phyloP scores from a whole-genome alignment of 2,329 filamentous ascomycete genomes.

The Hypoxylon sp. region DNA sequence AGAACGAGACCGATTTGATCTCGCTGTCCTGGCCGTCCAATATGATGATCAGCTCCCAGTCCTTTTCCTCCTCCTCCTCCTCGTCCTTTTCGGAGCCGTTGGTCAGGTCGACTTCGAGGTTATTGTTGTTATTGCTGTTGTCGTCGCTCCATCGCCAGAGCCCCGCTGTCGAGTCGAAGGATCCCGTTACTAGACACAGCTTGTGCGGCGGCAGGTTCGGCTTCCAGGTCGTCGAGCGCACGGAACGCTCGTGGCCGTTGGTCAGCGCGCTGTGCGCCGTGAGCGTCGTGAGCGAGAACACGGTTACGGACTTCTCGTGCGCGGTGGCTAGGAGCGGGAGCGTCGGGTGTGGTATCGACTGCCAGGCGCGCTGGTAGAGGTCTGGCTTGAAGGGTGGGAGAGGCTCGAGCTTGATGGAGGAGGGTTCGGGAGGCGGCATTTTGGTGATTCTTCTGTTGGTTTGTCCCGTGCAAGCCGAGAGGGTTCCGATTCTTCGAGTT shows the following conservation, averaged over 20 bases:
- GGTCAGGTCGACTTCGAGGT: conserved; percentile 56
- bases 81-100: conserved; percentile 44
- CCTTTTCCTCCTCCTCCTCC: conserved; percentile 71
- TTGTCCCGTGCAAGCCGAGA: no score
- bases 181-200: conserved; percentile 87
- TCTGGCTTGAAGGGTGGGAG: conserved; percentile 63
- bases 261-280: conserved; percentile 80
- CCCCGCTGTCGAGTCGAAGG: conserved; percentile 92
- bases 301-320: conserved; percentile 84
- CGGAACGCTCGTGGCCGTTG: conserved; percentile 88
- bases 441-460: no score
- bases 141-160: conserved; percentile 74
- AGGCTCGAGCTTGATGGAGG: conserved; percentile 53
- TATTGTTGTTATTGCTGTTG: conserved; percentile 15
- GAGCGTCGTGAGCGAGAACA: conserved; percentile 87
- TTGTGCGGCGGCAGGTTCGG: conserved; percentile 68
- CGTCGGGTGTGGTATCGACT: conserved; percentile 82
- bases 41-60: conserved; percentile 92
- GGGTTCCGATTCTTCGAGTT: no score
- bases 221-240: conserved; percentile 90
- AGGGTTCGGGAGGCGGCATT: conserved; percentile 25
- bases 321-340: conserved; percentile 89
- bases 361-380: conserved; percentile 81
- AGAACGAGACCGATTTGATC: conserved; percentile 82
- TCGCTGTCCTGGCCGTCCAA: conserved; percentile 96